Conservation (phyloP, 495 filamentous ascomycete genomes). For the Tuber melanosporum region DNA sequence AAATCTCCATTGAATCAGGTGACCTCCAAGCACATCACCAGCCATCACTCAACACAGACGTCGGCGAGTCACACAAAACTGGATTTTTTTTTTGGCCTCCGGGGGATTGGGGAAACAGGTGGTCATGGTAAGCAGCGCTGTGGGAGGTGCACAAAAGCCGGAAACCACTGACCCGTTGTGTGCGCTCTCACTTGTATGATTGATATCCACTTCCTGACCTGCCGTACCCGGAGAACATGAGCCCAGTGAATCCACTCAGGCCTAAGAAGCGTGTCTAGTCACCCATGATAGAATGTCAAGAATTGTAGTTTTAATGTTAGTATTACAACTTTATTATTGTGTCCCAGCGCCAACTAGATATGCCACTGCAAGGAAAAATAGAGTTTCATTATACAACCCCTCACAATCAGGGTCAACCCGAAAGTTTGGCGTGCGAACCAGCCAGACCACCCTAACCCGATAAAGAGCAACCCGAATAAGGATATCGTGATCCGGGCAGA, state of each 20-base stretch:
- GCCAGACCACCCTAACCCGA: no score
- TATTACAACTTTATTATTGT: no score
- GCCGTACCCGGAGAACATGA: background rate
- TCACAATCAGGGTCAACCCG: no score
- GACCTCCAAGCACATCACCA: background rate
- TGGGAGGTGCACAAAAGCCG: background rate
- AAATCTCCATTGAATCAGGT: background rate
- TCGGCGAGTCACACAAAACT: background rate
- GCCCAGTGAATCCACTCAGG: background rate
- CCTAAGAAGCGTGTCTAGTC: background rate
- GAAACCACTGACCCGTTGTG: no score
- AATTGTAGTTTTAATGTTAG: no score
- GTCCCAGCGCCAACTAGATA: no score
- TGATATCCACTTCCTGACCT: background rate
- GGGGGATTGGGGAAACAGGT: background rate
- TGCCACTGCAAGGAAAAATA: no score
- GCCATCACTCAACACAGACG: background rate
- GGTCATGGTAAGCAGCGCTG: background rate
- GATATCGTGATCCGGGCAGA: background rate
- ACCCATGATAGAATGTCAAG: no score
- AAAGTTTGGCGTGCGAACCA: no score
- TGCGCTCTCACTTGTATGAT: no score
- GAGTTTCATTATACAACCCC: no score
- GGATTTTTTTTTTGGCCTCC: background rate
- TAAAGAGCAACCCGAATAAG: background rate